Evolutionary conservation across 371 early-diverging fungal species (phyloP), one percentile per base, ranked within the genome.

Genomic region (Mortierella sp.): DNA sequence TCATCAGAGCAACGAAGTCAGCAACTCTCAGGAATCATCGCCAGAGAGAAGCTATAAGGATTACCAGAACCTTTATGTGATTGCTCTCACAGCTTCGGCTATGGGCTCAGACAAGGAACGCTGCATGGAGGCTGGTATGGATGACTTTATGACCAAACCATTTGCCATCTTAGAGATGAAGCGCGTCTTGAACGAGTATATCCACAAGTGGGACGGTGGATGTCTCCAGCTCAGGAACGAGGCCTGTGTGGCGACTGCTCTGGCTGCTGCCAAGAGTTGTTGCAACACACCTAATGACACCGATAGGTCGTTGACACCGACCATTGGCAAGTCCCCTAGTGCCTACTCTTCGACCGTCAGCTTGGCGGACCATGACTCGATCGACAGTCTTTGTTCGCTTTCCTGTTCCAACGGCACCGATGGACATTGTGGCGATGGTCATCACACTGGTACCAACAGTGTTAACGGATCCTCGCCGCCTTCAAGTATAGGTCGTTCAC

Each of bases 51-150:
- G 46, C 5, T 78, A 43, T 79, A 77, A 73, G 72, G 81, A 81
- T 11, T 81, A 81, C 61, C 19, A 70, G 55, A 76, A 92, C 37
- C 86, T 91, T 4, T 91, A 92, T 76, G 91, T 92, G 48, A 91
- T 92, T 83, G 92, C 92, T 13, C 79, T 92, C 37, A 92, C 92
- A 40, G 92, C 92, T 4, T 92, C 91, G 1, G 92, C 91, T 0
- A 91, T 91, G 78, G 88, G 87, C 24, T 89, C 90, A 44, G 92
- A 92, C 79, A 88, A 91, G 69, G 91, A 92, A 69, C 91, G 90
- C 2, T 92, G 92, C 78, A 91, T 91, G 72, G 91, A 91, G 74
- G 91, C 92, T 2, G 92, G 92, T 10, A 91, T 92, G 92, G 91
- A 92, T 37, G 92, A 91, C 53, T 92, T 91, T 64, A 91, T 92